phyloP scores from a whole-genome alignment of 306 rosid genomes.

The Vigna angularis region DNA sequence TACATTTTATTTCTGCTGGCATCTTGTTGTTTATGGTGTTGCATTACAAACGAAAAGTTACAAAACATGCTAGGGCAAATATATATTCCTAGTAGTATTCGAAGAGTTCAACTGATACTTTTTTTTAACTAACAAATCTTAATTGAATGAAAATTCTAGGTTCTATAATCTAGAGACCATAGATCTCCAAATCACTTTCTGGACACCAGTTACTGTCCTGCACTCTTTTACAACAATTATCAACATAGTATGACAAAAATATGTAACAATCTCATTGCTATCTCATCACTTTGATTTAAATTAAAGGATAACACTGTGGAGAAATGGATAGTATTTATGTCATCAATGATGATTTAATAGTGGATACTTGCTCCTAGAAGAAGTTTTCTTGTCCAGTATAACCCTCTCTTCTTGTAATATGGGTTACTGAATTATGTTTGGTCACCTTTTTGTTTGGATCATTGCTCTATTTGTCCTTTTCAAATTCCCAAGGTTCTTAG shows the following conservation, averaged over 20 bases:
- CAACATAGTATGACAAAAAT: background rate
- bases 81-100: background rate
- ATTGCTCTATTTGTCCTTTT: background rate
- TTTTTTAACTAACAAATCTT: background rate
- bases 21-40: constrained; percentile 14
- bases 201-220: constrained; percentile 9
- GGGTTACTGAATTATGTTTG: background rate
- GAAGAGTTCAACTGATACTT: background rate
- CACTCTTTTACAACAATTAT: constrained; percentile 12
- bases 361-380: background rate
- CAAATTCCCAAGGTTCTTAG: background rate
- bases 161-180: constrained; percentile 23
- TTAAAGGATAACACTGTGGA: constrained; percentile 22
- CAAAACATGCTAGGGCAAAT: background rate
- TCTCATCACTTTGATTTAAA: constrained; percentile 18
- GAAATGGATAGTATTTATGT: background rate
- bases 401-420: background rate
- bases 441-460: constrained; percentile 11
- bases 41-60: background rate
- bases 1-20: background rate
- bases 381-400: constrained; percentile 15
- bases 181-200: background rate
- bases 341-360: background rate
- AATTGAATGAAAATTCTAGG: background rate
- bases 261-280: background rate